Conservation (phyloP, 2,329 filamentous ascomycete genomes). For the Aspergillus clavatus region DNA sequence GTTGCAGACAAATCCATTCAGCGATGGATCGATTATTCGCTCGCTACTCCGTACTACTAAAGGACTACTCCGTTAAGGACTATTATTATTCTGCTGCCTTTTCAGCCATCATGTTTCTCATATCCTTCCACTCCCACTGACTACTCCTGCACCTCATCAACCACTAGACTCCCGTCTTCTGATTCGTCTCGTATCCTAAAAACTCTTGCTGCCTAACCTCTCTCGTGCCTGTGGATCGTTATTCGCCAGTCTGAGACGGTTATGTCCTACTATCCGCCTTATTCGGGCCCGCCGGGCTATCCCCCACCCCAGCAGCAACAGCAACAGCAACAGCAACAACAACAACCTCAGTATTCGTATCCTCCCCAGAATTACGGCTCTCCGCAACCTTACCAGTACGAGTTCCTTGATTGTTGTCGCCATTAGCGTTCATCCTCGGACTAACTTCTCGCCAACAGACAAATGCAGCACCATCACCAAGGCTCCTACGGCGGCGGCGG, state of each 20-base stretch:
- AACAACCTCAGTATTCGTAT: conserved; percentile 21
- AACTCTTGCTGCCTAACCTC: conserved; percentile 5
- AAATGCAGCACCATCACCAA: conserved; percentile 31
- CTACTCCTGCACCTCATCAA: background rate
- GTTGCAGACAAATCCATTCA: no score
- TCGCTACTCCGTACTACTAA: no score
- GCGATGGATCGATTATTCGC: no score
- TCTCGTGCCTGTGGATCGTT: conserved; percentile 1
- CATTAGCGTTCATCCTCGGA: conserved; percentile 6
- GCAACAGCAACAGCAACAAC: conserved; percentile 14
- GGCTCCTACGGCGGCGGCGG: conserved; percentile 29
- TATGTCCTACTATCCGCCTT: conserved; percentile 63
- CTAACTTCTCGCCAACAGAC: conserved; percentile 16
- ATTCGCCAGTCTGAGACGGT: conserved; percentile 6
- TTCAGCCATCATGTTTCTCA: background rate
- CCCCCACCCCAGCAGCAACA: conserved; percentile 44
- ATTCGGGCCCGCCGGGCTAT: conserved; percentile 53
- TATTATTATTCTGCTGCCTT: background rate
- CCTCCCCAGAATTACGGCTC: conserved; percentile 34
- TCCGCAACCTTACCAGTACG: conserved; percentile 40
- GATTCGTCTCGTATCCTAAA: conserved; percentile 1
- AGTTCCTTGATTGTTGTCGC: conserved; percentile 12
- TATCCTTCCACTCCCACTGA: background rate
- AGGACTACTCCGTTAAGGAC: no score
- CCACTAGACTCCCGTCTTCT: background rate